Evolutionary conservation across 129 eudicot species (phyloP).

Genomic region (Apium graveolens): DNA sequence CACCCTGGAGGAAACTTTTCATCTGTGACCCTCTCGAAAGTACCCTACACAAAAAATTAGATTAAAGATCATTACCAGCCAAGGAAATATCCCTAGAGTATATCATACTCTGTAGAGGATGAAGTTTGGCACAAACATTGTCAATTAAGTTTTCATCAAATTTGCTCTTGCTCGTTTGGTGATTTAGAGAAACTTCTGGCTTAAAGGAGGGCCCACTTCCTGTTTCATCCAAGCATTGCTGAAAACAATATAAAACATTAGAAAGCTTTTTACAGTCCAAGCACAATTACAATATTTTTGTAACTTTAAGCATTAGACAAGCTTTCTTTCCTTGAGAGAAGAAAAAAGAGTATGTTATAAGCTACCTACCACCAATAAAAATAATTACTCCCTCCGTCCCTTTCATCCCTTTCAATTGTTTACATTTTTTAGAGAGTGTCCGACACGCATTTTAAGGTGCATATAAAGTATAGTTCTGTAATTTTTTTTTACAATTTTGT

Average conservation of each 20-base stretch:
- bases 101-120: slow-evolving; percentile 6
- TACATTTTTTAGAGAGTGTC: no score
- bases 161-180: slow-evolving; percentile 12
- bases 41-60: slow-evolving; percentile 37
- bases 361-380: no score
- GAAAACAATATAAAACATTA: not conserved
- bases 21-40: slow-evolving; percentile 29
- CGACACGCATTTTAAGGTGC: no score
- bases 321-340: not conserved
- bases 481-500: no score
- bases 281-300: not conserved
- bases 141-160: slow-evolving; percentile 15
- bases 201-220: slow-evolving; percentile 20
- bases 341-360: not conserved
- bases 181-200: slow-evolving; percentile 18
- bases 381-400: no score
- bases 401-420: no score
- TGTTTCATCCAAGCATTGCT: slow-evolving; percentile 16
- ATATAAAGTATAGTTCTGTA: no score
- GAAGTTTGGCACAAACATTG: slow-evolving; percentile 27
- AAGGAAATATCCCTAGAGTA: not conserved
- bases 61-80: not conserved
- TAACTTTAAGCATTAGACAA: not conserved
- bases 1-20: slow-evolving; percentile 74
- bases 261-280: not conserved